Conservation (phyloP, 495 filamentous ascomycete genomes). For the Neurospora intermedia region DNA sequence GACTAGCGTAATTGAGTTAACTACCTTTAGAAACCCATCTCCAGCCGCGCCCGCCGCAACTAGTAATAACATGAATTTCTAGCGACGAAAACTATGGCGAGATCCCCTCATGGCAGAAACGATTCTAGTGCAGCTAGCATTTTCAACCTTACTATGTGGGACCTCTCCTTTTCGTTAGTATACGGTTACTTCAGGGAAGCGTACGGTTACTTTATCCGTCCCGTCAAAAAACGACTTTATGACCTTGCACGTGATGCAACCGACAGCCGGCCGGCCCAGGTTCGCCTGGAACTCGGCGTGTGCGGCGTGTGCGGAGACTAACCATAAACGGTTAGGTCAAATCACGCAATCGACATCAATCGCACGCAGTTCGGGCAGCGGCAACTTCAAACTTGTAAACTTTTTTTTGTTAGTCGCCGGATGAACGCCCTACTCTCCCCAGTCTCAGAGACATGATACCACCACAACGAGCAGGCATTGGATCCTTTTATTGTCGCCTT, state of each 20-base stretch:
- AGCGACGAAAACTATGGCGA: too few species aligned
- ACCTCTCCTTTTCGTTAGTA: too few species aligned
- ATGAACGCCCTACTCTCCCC: background rate
- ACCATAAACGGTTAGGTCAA: slow-evolving; percentile 11
- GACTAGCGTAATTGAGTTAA: too few species aligned
- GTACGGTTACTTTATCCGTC: too few species aligned
- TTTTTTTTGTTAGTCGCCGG: background rate
- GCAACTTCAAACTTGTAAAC: background rate
- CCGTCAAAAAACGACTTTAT: too few species aligned
- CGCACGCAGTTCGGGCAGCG: slow-evolving; percentile 9
- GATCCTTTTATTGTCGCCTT: background rate
- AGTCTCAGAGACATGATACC: background rate
- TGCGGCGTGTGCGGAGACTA: background rate
- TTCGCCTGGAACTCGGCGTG: background rate
- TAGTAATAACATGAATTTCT: too few species aligned
- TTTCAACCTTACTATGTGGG: too few species aligned
- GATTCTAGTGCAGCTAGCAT: too few species aligned
- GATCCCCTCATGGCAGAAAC: too few species aligned
- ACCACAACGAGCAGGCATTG: background rate
- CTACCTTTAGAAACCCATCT: too few species aligned
- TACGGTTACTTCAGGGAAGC: too few species aligned
- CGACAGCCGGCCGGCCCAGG: background rate
- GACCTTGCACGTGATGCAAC: background rate
- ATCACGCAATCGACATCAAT: slow-evolving; percentile 21
- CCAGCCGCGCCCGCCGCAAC: too few species aligned